Base-by-base conservation (phyloP, 208 protist genomes). In the Vickermania ingenoplastis region DNA sequence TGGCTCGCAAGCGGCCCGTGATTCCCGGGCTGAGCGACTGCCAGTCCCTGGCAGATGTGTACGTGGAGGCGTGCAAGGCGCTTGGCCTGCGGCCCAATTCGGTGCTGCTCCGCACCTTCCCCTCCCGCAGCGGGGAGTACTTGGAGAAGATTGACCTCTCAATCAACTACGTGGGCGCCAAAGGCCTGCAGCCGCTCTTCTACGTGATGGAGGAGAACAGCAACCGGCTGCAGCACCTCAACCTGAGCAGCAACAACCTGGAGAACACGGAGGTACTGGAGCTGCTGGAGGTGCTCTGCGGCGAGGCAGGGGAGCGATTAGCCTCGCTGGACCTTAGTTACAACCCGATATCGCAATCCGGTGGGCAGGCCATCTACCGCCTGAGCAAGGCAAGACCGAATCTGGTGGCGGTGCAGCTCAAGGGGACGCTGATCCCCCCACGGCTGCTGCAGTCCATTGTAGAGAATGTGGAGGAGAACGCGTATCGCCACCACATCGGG, bases 91-190 rank as follows among this genome's bases (percentile, higher is more conserved):
- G 55, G 41, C 66, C 66, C n/a, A 71, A 71, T 52, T 67, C 59
- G 24, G 64, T 63, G 36, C 31, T 71, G 7, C 14, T 66, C 3
- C 66, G 66, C 31, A 31, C 45, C 1, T 49, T 71, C 22, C 66
- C 66, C 21, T 50, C 61, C 25, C 63, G 29, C 22, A 41, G 31
- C 3, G 66, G 60, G 0, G 53, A 45, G 14, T 65, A 26, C 52
- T 56, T 74, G 30, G 63, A 41, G 29, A 25, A 48, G 7, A 61
- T 78, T 59, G 72, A 78, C 29, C 65, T 69, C 22, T 69, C 58
- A 36, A 45, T 61, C 14, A 78, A 78, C 55, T 78, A 75, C 53
- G 56, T 78, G 28, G 72, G 72, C 3, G 50, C 68, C 21, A 78
- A 78, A 28, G 72, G 72, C 1, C 53, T 78, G 49, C 30, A 56